A percentile compares a stretch with the other conserved stretches of the same genome.
Evolutionary conservation across 176 grass and related monocot species (phyloP).

Genomic region (Oryza officinalis): DNA sequence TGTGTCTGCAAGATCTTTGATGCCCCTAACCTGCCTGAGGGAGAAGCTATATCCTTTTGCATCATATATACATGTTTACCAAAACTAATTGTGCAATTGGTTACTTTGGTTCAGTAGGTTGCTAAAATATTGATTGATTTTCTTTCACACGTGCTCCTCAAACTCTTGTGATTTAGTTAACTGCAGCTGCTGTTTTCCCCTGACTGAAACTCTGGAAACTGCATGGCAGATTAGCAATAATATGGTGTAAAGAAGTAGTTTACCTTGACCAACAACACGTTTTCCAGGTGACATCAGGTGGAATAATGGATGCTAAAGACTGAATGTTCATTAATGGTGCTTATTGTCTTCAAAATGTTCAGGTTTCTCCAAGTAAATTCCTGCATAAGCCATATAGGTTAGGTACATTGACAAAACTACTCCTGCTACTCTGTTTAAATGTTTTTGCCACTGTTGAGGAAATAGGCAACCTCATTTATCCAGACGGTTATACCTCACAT

Average conservation of each 20-base stretch:
- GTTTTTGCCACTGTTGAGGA: conserved; percentile 4
- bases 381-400: not conserved
- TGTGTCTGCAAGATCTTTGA: conserved; percentile 91
- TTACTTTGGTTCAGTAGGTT: not conserved
- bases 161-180: conserved; percentile 1
- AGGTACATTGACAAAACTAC: not conserved
- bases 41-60: conserved; percentile 86
- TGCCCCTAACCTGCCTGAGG: conserved; percentile 86
- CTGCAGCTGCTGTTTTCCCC: not conserved
- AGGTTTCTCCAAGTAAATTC: conserved; percentile 11
- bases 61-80: conserved; percentile 2
- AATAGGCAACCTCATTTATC: conserved; percentile 6
- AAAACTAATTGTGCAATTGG: not conserved
- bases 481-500: not conserved
- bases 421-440: not conserved
- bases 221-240: not conserved
- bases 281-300: conserved; percentile 75
- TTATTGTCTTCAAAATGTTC: conserved; percentile 29
- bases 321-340: conserved; percentile 38
- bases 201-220: not conserved
- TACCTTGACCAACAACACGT: conserved; percentile 67
- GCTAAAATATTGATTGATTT: not conserved
- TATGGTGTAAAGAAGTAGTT: conserved; percentile 15
- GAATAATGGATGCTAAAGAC: conserved; percentile 79
- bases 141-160: conserved; percentile 8